Conservation (phyloP, 2,329 filamentous ascomycete species). For the Incumbomyces lentus region DNA sequence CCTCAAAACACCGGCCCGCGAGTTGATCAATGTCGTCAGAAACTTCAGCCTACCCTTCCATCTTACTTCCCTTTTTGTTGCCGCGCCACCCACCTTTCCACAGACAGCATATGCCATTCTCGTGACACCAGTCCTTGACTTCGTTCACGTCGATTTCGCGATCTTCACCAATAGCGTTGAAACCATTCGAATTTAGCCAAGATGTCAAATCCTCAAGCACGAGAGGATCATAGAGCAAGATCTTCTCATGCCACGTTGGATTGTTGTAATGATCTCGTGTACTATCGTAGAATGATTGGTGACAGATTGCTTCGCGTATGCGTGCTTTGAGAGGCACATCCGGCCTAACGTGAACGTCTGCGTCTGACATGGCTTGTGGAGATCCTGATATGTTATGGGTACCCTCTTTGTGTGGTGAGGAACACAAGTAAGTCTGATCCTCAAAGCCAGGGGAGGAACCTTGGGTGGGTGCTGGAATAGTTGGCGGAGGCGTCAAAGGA, state of each 20-base stretch:
- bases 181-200: slow-evolving; percentile 68
- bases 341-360: neutral
- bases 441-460: slow-evolving; percentile 5
- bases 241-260: slow-evolving; percentile 79
- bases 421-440: neutral
- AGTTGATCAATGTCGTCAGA: no score
- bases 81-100: slow-evolving; percentile 41
- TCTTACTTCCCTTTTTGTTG: slow-evolving; percentile 2
- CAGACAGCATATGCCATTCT: slow-evolving; percentile 72
- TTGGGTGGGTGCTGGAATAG: slow-evolving; percentile 1
- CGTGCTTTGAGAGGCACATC: slow-evolving; percentile 9
- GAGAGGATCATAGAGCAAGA: slow-evolving; percentile 86
- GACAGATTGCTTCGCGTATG: slow-evolving; percentile 12
- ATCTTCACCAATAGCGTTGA: slow-evolving; percentile 54
- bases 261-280: slow-evolving; percentile 31
- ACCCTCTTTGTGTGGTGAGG: neutral
- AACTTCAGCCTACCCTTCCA: neutral
- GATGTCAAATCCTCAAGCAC: slow-evolving; percentile 71
- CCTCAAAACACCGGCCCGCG: no score
- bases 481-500: slow-evolving; percentile 8
- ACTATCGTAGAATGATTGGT: slow-evolving; percentile 13
- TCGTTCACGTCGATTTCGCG: slow-evolving; percentile 52
- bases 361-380: neutral
- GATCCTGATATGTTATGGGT: neutral
- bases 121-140: slow-evolving; percentile 85